Evolutionary conservation across 164 flowering plant genomes (phyloP), one percentile per base, ranked within the genome.

Genomic region (Vitis riparia): DNA sequence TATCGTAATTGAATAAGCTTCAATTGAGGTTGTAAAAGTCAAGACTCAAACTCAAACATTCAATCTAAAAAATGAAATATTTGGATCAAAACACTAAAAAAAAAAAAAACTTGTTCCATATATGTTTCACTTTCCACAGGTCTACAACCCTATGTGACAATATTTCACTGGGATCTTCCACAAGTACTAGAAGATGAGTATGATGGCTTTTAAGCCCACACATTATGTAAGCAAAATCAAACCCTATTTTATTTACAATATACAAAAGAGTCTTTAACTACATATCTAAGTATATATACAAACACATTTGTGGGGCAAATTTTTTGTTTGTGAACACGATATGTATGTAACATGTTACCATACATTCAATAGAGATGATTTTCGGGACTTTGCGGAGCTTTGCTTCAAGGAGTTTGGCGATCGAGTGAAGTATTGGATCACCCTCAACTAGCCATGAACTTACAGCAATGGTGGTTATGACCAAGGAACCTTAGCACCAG

Each of bases 401-500:
- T 87, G 91, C 59, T 85, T 79, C 55, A 65, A 55, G 55, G 75
- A 67, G 63, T 81, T 84, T 72, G 88, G 88, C 0, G 81, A 84
- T 47, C 57, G 85, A 32, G 87, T 88, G 52, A 84, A 84, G 81
- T 66, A 84, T 27, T 88, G 89, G 92, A 72, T 79, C 15, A 88
- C 89, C 6, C 3, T 88, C 11, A 88, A 88, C 53, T 89, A 88
- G 59, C 90, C 92, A 49, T 55, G 9, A 12, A 59, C 13, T 15
- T 78, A n/a, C 62, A 63, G 52, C 29, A 1, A 0, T 1, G 61
- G 8, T 9, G 86, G 82, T 2, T 86, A 83, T 47, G 77, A 56
- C 5, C 0, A 2, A 0, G 89, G 90, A 0, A 1, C 11, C 1
- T 3, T 53, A 1, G 86, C 92, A 47, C 89, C 92, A 0, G 82